phyloP scores from a whole-genome alignment of 2,329 filamentous ascomycete genomes.

The Colletotrichum tamarilloi region DNA sequence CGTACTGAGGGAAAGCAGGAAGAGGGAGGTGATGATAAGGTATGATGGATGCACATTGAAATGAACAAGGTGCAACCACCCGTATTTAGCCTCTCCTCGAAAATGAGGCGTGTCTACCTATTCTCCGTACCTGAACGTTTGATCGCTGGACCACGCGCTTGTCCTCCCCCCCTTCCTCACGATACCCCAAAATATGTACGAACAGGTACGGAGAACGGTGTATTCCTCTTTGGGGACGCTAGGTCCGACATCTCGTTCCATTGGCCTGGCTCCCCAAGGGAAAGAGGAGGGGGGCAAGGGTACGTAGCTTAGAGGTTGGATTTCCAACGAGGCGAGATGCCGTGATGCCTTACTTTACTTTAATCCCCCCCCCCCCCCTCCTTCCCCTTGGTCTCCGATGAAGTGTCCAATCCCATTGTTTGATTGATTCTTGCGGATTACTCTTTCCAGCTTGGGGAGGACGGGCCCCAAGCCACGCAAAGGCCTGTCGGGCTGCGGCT shows the following conservation, averaged over 20 bases:
- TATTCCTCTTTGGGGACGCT: slow-evolving; percentile 13
- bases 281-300: neutral
- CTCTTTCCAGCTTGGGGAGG: neutral
- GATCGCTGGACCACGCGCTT: slow-evolving; percentile 10
- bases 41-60: neutral
- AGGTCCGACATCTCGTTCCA: slow-evolving; percentile 21
- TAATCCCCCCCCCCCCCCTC: neutral
- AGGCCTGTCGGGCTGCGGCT: neutral
- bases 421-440: no score
- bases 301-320: neutral
- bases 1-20: neutral
- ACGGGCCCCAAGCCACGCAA: neutral
- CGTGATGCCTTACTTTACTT: neutral
- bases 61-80: neutral
- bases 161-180: neutral
- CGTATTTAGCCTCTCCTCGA: neutral
- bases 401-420: slow-evolving; percentile 4
- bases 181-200: neutral
- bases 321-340: slow-evolving; percentile 10
- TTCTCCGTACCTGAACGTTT: slow-evolving; percentile 11
- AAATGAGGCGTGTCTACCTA: neutral
- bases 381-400: neutral
- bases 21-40: neutral
- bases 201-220: slow-evolving; percentile 3
- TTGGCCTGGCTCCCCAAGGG: slow-evolving; percentile 4